phyloP scores from a whole-genome alignment of 768 basidiomycete genomes.

The Rickenella mellea region DNA sequence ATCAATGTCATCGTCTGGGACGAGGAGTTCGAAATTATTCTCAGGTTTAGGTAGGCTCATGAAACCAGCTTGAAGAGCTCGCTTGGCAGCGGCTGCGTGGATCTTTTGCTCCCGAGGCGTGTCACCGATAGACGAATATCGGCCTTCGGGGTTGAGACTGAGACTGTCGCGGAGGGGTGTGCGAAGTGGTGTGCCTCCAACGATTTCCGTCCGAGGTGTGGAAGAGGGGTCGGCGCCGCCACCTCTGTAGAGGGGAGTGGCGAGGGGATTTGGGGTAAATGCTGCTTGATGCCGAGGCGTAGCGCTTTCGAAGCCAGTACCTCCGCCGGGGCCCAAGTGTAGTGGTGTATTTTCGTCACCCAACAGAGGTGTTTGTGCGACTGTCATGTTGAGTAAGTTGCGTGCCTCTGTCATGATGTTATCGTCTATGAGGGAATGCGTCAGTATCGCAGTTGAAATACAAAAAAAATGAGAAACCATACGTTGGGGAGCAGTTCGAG shows the following conservation, averaged over 20 bases:
- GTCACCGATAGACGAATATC: constrained; percentile 41
- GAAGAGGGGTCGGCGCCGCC: constrained; percentile 27
- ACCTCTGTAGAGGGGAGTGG: constrained; percentile 62
- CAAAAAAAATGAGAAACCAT: constrained; percentile 23
- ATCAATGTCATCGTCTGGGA: constrained; percentile 79
- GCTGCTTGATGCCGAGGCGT: constrained; percentile 87
- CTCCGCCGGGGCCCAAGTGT: constrained; percentile 60
- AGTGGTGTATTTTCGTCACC: constrained; percentile 97
- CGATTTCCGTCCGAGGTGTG: constrained; percentile 40
- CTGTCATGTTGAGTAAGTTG: constrained; percentile 90
- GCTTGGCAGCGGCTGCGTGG: constrained; percentile 55
- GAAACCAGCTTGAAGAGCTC: constrained; percentile 75
- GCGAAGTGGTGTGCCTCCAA: constrained; percentile 71
- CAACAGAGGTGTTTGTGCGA: constrained; percentile 85
- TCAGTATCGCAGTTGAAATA: background rate
- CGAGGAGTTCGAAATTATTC: constrained; percentile 93
- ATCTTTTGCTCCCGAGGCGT: constrained; percentile 74
- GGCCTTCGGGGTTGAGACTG: constrained; percentile 72
- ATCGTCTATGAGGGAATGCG: constrained; percentile 53
- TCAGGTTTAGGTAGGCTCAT: constrained; percentile 81
- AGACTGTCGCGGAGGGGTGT: constrained; percentile 94
- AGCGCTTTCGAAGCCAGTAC: constrained; percentile 90
- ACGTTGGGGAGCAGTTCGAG: constrained; percentile 91
- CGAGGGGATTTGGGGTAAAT: constrained; percentile 94
- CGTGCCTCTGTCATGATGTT: constrained; percentile 91